These are phyloP conservation scores for Globisporangium spinosum DNA, from an alignment of 352 stramenopile species.

Conservation along the genomic window DNA sequence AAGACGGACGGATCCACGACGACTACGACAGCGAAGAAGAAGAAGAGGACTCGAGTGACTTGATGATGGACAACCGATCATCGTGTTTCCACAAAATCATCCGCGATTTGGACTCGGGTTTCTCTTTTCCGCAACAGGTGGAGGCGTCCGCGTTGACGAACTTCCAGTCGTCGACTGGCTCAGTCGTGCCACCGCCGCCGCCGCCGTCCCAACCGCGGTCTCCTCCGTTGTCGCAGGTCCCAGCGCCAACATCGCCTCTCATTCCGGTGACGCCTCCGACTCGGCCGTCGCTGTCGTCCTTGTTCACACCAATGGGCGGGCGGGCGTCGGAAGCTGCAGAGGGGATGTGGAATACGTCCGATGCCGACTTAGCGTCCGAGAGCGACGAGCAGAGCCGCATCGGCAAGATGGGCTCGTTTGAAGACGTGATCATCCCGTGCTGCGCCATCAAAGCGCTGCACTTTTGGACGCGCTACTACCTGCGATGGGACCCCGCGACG, in stretches of 20 bases:
- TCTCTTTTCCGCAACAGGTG: slow-evolving; percentile 49
- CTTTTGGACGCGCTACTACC: slow-evolving; percentile 80
- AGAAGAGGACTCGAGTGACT: slow-evolving; percentile 17
- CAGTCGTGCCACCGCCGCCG: neutral
- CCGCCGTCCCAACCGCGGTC: slow-evolving; percentile 18
- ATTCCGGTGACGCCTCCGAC: slow-evolving; percentile 13
- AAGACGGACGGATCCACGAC: slow-evolving; percentile 7
- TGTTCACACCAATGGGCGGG: slow-evolving; percentile 30
- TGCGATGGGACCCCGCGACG: slow-evolving; percentile 68
- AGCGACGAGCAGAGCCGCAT: slow-evolving; percentile 36
- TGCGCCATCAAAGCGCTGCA: slow-evolving; percentile 60
- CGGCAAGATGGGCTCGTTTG: slow-evolving; percentile 27
- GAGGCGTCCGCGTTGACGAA: slow-evolving; percentile 27
- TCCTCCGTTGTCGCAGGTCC: slow-evolving; percentile 5
- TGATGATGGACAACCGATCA: slow-evolving; percentile 15
- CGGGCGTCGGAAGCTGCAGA: slow-evolving; percentile 26
- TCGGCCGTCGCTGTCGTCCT: slow-evolving; percentile 32
- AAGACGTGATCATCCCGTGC: slow-evolving; percentile 69
- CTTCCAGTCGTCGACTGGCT: slow-evolving; percentile 19
- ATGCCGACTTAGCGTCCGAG: slow-evolving; percentile 32
- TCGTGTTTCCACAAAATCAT: slow-evolving; percentile 46
- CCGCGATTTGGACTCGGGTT: slow-evolving; percentile 48
- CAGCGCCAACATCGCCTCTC: neutral
- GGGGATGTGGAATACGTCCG: slow-evolving; percentile 28
- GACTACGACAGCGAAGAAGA: slow-evolving; percentile 25